Evolutionary conservation across 2,329 filamentous ascomycete species (phyloP).

Genomic region (Madurella mycetomatis): DNA sequence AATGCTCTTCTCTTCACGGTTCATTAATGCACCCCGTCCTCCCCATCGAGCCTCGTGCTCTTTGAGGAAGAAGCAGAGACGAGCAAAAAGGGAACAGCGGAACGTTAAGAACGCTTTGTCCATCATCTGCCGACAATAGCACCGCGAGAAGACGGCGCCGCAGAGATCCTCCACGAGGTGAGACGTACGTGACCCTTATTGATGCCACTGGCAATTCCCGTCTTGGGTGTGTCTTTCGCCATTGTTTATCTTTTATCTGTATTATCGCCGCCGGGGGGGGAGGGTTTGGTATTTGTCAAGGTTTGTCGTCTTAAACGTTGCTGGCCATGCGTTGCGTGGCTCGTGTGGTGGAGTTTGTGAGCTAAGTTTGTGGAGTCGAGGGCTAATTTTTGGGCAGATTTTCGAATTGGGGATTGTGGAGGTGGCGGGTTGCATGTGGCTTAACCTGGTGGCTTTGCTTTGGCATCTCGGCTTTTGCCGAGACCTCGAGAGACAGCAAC

Average conservation of each 20-base stretch:
- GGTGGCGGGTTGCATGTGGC: background rate
- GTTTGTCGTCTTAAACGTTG: too few relatives aligned
- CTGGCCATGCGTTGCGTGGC: constrained; percentile 20
- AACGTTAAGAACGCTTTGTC: background rate
- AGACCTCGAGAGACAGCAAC: too few relatives aligned
- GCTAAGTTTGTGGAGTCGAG: background rate
- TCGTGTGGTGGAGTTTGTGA: constrained; percentile 4
- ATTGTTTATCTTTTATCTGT: constrained; percentile 37
- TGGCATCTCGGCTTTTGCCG: too few relatives aligned
- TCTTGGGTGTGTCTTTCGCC: constrained; percentile 56
- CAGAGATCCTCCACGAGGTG: constrained; percentile 71
- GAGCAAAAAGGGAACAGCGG: background rate
- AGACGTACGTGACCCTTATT: constrained; percentile 65
- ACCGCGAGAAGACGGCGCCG: constrained; percentile 31
- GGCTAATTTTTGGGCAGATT: background rate
- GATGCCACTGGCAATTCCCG: constrained; percentile 56
- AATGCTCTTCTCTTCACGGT: too few relatives aligned
- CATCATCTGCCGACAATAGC: constrained; percentile 6
- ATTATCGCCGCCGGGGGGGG: constrained; percentile 16
- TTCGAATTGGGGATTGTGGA: background rate
- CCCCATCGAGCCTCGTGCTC: too few relatives aligned
- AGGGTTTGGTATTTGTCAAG: background rate
- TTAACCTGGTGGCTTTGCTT: too few relatives aligned
- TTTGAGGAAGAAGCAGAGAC: too few relatives aligned
- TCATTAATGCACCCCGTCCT: too few relatives aligned